Percentiles rank a stretch among this genome's conserved stretches.
phyloP scores from a whole-genome alignment of 75 land plant genomes.

The Ceratopteris richardii region DNA sequence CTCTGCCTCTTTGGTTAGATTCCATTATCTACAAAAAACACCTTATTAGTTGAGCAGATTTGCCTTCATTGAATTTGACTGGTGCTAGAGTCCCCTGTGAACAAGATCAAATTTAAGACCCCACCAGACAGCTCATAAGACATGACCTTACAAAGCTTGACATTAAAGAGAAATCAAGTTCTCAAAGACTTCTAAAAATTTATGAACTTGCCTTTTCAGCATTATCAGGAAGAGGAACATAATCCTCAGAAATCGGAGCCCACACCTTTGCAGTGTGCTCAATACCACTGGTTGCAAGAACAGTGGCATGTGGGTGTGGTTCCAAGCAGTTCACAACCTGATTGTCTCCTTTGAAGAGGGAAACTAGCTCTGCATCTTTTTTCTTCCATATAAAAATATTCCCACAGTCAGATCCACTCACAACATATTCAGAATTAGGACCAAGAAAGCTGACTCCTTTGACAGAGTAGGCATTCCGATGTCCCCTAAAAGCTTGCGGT shows the following conservation, averaged over 20 bases:
- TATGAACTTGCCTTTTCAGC: constrained; percentile 51
- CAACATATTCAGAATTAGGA: constrained; percentile 78
- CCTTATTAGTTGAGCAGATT: background rate
- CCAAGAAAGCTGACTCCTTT: constrained; percentile 94
- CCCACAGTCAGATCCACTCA: constrained; percentile 96
- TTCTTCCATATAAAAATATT: constrained; percentile 90
- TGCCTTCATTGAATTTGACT: too few relatives aligned
- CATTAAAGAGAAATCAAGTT: too few relatives aligned
- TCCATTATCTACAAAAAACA: constrained; percentile 42
- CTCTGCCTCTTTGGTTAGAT: constrained; percentile 43
- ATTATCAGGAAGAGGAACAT: constrained; percentile 40
- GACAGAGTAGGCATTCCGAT: constrained; percentile 66
- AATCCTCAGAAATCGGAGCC: constrained; percentile 54
- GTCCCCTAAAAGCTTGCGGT: constrained; percentile 79
- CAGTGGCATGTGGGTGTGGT: constrained; percentile 61
- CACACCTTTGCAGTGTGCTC: constrained; percentile 77
- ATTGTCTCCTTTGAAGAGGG: constrained; percentile 71
- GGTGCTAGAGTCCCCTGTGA: too few relatives aligned
- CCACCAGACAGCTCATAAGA: too few relatives aligned
- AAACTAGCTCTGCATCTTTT: constrained; percentile 66
- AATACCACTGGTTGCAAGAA: constrained; percentile 92
- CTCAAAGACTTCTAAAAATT: too few relatives aligned
- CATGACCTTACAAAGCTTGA: too few relatives aligned
- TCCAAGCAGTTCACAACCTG: constrained; percentile 84
- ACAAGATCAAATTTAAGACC: too few relatives aligned